phyloP scores from a whole-genome alignment of 306 rosid genomes.

The Adenanthera pavonina region DNA sequence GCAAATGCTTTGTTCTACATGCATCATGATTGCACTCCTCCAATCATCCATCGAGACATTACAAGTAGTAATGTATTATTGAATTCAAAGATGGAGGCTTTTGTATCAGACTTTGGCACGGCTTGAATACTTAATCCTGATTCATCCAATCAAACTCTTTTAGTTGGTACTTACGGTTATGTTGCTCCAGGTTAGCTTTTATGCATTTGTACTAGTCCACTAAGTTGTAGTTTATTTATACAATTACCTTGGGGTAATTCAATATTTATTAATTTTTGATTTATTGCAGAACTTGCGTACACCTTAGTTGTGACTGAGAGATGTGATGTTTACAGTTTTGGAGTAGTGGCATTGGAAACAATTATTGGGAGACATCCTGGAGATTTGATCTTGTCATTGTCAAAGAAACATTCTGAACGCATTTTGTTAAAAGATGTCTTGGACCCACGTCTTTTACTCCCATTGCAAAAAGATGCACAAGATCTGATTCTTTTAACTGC shows the following conservation, averaged over 20 bases:
- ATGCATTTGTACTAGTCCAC: too few relatives aligned
- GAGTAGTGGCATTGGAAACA: not conserved
- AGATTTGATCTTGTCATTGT: not conserved
- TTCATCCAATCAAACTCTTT: not conserved
- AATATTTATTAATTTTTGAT: not conserved
- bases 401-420: not conserved
- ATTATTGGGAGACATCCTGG: not conserved
- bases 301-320: not conserved
- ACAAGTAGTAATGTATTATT: too few relatives aligned
- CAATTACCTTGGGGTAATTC: not conserved
- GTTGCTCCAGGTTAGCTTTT: not conserved
- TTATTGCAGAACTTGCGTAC: not conserved
- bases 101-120: not conserved
- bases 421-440: not conserved
- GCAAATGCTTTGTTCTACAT: not conserved
- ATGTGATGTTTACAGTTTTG: slow-evolving; percentile 6
- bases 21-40: too few relatives aligned
- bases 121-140: not conserved
- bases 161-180: slow-evolving; percentile 4
- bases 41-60: too few relatives aligned
- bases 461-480: not conserved
- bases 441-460: not conserved
- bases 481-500: not conserved
- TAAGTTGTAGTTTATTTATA: too few relatives aligned
- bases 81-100: too few relatives aligned